Evolutionary conservation across 371 early-diverging fungal genomes (phyloP), one percentile per base, ranked within the genome.

Genomic region (Chytridium lagenaria): DNA sequence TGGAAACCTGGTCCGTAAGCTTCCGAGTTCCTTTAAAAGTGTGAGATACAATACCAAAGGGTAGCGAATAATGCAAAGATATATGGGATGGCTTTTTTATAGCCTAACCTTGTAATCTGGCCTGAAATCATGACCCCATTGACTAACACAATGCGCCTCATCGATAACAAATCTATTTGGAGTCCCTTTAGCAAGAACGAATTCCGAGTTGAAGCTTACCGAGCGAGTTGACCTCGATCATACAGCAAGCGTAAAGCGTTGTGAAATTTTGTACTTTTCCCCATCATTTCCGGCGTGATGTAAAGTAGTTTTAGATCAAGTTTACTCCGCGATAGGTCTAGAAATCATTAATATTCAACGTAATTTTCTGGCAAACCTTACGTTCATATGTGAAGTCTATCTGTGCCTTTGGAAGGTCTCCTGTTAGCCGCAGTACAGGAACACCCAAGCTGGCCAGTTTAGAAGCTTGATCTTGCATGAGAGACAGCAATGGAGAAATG

Each of bases 111-210:
- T 93, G 77, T 94, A 96, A 64, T 91, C 92, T 0, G 91, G 91
- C 59, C 90, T 93, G 82, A 95, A 99, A 77, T 99, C 99, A 81
- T 97, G 95, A 15, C 99, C 99, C 98, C 99, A 98, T 69, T 90
- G 89, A 63, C 81, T 92, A 5, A 99, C 89, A 83, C 99, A 99
- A 79, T 99, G 99, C 0, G 98, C 99, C 82, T 99, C 99, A 77
- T 99, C 99, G 72, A 99, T 90, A 0, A 99, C 99, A 87, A 99
- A 98, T 50, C 88, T 79, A 80, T 50, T n/a, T n/a, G n/a, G n/a
- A n/a, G n/a, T 38, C 59, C 52, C 16, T 39, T 67, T 38, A 1
- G 80, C 59, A 3, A 33, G 34, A 39, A 23, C 19, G 31, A 38
- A 34, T n/a, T 1, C 49, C 19, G 31, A 38, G 40, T n/a, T 1